Evolutionary conservation across 2,329 filamentous ascomycete species (phyloP), one percentile per base, ranked within the genome.

Genomic region (Calonectria pauciramosa): DNA sequence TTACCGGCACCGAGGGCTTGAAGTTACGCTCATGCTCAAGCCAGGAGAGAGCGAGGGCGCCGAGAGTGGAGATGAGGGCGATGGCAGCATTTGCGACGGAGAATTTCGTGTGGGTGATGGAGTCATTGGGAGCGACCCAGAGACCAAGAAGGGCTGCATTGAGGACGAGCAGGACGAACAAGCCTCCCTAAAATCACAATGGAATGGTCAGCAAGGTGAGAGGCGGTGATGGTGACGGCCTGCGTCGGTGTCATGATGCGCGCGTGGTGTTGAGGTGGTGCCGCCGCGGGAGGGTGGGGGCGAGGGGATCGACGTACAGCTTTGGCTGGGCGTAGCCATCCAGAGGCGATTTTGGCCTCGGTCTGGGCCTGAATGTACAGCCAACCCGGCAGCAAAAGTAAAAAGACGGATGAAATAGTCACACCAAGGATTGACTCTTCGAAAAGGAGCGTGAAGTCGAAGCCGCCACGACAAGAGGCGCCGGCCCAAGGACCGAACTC

Each of bases 1-100:
- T 86, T 54, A 90, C 80, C n/a, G 89, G 74, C 41, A 86, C 84
- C 0, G 89, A 90, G 2, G 89, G 88, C 23, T 84, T 82, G 52
- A 87, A 81, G 7, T 86, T 86, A 38, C 85, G 85, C 23, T 82
- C 78, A 76, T 90, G 89, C 76, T 90, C 88, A 34, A 86, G 80
- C 78, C 86, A 87, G 1, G 88, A 89, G 38, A 89, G 81, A 16
- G 85, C 68, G 56, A 80, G 77, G 16, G 89, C 80, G 28, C 56
- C 66, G 8, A 80, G 14, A 7, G 75, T 75, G 13, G 75, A 71
- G 23, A 72, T 68, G 20, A 81, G 49, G n/a, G 69, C 56, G 23
- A 80, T 66, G 32, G 68, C 71, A 23, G 72, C 71, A 14, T 74
- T 68, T 4, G 74, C 49, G 14, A 76, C 30, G 18, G 73, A 72